Evolutionary conservation across 108 stramenopile genomes (phyloP), one percentile per base, ranked within the genome.

Genomic region (Fragilaria crotonensis): DNA sequence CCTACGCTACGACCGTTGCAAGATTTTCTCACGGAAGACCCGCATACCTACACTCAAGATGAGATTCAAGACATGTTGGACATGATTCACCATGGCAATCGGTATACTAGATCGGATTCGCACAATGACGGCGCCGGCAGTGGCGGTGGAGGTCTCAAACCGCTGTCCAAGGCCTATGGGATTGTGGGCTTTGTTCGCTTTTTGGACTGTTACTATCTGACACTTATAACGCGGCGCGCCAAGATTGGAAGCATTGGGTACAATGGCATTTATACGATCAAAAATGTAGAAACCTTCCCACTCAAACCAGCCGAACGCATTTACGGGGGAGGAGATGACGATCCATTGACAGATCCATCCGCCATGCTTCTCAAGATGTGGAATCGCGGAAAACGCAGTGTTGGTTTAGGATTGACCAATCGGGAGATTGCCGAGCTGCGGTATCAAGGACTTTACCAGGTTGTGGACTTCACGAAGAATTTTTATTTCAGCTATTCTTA

Each of bases 401-500:
- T 89, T 19, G 88, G 86, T 3, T 64, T 90, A 29, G 89, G 85
- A 19, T 60, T 88, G 31, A 88, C 84, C 30, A 81, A 83, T 64
- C 78, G 83, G 28, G 94, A 91, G 71, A 89, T 89, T 57, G 90
- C 90, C 9, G 94, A 95, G 67, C 57, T 90, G 26, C 76, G 96
- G 17, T 99, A 97, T 70, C 92, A 90, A 62, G 63, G 78, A 23
- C 18, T 59, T 27, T 99, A 97, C 64, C 94, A 97, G 73, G 94
- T 97, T 52, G 76, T 99, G 22, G 96, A 99, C 49, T 73, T 99
- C 48, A 85, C 91, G 25, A 97, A 97, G 54, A 91, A 96, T 64
- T 99, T 97, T 69, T 99, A 85, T 78, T 99, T 96, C 64, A 89
- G 87, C 21, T 99, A 99, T 64, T 94, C 95, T 0, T 96, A 90